Percentiles rank a stretch among this genome's conserved stretches.
Evolutionary conservation across 2,329 filamentous ascomycete genomes (phyloP).

Genomic region (Alternaria triticina): DNA sequence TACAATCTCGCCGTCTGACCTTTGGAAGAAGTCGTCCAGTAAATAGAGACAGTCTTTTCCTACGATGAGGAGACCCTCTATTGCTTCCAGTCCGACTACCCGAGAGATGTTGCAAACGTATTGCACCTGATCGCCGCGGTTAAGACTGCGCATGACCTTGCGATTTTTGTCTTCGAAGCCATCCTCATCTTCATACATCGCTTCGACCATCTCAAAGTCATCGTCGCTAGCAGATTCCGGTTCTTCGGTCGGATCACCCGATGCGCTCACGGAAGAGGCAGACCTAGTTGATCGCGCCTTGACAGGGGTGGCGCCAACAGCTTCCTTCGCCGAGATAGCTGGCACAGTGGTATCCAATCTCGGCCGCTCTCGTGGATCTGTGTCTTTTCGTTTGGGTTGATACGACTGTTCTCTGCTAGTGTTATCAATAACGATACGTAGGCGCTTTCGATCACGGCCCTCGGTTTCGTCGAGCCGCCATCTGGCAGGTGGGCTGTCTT

Average conservation of each 20-base stretch:
- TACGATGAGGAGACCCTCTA: conserved; percentile 90
- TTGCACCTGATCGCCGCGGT: conserved; percentile 89
- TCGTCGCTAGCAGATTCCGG: conserved; percentile 69
- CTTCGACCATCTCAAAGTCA: conserved; percentile 94
- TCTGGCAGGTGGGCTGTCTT: conserved; percentile 67
- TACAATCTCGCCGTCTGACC: conserved; percentile 93
- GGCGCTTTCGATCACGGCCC: conserved; percentile 91
- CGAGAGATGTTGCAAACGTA: conserved; percentile 95
- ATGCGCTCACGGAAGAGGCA: conserved; percentile 23
- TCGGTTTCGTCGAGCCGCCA: conserved; percentile 97
- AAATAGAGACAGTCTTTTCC: conserved; percentile 93
- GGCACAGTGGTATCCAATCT: conserved; percentile 55
- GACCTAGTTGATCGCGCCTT: conserved; percentile 26
- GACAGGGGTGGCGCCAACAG: conserved; percentile 39
- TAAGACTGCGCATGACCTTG: conserved; percentile 93
- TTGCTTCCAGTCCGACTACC: conserved; percentile 90
- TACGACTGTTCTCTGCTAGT: conserved; percentile 72
- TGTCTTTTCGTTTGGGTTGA: conserved; percentile 81
- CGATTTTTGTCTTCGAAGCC: conserved; percentile 97
- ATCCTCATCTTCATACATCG: conserved; percentile 83
- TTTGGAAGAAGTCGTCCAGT: conserved; percentile 95
- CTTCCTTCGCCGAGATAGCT: conserved; percentile 35
- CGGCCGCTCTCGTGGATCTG: conserved; percentile 57
- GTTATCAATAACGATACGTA: conserved; percentile 82
- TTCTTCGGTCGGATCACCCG: conserved; percentile 48